phyloP scores from a whole-genome alignment of 129 eudicot genomes.

The Dittrichia graveolens region DNA sequence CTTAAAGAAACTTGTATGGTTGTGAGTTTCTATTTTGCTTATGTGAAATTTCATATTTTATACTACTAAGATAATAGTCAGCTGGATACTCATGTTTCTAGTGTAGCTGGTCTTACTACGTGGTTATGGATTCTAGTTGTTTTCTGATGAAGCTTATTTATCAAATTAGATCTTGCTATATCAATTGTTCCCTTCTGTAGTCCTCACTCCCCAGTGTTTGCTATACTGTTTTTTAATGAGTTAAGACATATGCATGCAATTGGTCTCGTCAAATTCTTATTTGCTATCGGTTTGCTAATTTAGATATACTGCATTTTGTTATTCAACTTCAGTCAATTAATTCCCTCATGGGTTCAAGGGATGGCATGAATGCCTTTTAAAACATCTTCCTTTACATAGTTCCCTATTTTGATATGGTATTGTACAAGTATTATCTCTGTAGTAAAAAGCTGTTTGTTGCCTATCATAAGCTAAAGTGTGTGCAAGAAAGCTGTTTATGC shows the following conservation, averaged over 20 bases:
- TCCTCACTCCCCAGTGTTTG: neutral
- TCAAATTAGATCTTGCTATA: neutral
- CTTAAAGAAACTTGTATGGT: neutral
- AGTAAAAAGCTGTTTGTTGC: conserved; percentile 1
- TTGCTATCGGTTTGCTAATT: conserved; percentile 19
- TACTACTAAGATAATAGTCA: conserved; percentile 5
- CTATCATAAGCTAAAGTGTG: conserved; percentile 13
- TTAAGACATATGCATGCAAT: conserved; percentile 9
- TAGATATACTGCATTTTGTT: conserved; percentile 16
- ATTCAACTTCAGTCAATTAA: neutral
- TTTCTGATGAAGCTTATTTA: neutral
- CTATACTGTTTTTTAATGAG: neutral
- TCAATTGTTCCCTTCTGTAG: neutral
- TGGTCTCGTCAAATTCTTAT: neutral
- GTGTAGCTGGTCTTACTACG: neutral
- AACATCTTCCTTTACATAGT: neutral
- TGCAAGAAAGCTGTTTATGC: conserved; percentile 9
- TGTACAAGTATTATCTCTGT: neutral
- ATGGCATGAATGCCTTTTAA: neutral
- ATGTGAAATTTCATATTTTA: neutral
- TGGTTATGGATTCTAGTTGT: neutral
- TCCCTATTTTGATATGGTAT: conserved; percentile 7
- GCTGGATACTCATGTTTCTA: conserved; percentile 2
- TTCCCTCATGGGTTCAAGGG: neutral
- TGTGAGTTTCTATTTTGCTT: neutral